Conservation (phyloP, 768 basidiomycete species). For the Boletellus emodensis region DNA sequence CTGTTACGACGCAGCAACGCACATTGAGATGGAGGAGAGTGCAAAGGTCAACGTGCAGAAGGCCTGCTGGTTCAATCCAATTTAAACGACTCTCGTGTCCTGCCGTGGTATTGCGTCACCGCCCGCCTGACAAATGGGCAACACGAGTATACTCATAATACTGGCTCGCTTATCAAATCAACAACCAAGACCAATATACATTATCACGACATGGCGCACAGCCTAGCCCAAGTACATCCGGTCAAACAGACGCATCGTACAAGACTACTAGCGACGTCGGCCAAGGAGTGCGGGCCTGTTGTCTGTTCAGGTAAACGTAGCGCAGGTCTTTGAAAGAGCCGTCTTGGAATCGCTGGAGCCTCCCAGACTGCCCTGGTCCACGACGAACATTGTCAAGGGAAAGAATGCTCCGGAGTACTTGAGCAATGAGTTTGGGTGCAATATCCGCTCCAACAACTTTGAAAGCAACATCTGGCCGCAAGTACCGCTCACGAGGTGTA, state of each 20-base stretch:
- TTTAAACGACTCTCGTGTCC: neutral
- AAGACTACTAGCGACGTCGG: slow-evolving; percentile 61
- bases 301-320: slow-evolving; percentile 52
- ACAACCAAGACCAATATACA: neutral
- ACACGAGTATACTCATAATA: no score
- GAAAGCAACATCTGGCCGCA: slow-evolving; percentile 48
- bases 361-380: slow-evolving; percentile 65
- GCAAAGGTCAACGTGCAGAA: slow-evolving; percentile 5
- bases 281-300: slow-evolving; percentile 57
- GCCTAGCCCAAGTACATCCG: neutral
- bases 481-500: slow-evolving; percentile 38
- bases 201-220: slow-evolving; percentile 1
- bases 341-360: slow-evolving; percentile 55
- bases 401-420: slow-evolving; percentile 64
- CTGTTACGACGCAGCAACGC: neutral
- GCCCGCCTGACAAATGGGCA: neutral
- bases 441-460: slow-evolving; percentile 50
- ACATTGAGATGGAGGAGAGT: slow-evolving; percentile 1
- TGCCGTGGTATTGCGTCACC: neutral
- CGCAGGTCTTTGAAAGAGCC: slow-evolving; percentile 43
- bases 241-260: slow-evolving; percentile 29
- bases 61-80: neutral
- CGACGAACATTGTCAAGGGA: slow-evolving; percentile 55
- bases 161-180: no score
- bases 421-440: slow-evolving; percentile 54